Conservation (phyloP, 2,329 filamentous ascomycete species). For the Coniochaeta hoffmannii region DNA sequence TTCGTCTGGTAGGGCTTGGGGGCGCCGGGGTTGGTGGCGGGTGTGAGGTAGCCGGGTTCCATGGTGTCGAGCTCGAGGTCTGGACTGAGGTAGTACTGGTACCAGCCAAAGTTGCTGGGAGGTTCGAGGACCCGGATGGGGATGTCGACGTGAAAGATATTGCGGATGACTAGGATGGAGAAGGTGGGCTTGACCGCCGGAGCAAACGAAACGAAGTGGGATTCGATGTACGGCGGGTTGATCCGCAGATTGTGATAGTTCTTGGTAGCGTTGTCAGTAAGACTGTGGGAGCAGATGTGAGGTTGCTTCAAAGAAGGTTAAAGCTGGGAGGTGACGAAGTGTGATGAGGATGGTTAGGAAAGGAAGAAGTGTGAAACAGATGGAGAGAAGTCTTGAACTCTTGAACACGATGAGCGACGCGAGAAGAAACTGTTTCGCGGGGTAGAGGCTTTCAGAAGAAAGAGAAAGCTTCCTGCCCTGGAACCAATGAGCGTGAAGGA, state of each 20-base stretch:
- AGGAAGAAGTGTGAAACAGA: background rate
- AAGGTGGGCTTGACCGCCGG: background rate
- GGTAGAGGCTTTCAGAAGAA: background rate
- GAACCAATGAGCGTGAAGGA: background rate
- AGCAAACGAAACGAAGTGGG: background rate
- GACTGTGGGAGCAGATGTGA: background rate
- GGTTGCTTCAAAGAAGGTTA: background rate
- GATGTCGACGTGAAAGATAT: background rate
- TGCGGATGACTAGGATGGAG: background rate
- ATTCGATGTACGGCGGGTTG: background rate
- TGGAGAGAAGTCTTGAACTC: background rate
- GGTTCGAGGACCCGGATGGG: background rate
- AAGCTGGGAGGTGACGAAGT: background rate
- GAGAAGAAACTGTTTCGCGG: background rate
- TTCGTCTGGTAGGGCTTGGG: background rate
- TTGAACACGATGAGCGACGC: background rate
- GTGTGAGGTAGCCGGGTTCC: background rate
- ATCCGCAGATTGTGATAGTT: background rate
- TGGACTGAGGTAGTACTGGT: background rate
- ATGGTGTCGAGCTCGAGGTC: background rate
- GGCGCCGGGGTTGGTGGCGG: background rate
- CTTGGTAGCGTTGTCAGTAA: too few relatives aligned
- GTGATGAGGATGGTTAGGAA: background rate
- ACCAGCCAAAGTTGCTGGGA: background rate
- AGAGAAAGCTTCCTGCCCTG: background rate